phyloP scores from a whole-genome alignment of 164 flowering plant species.

The Stephania yunnanensis region DNA sequence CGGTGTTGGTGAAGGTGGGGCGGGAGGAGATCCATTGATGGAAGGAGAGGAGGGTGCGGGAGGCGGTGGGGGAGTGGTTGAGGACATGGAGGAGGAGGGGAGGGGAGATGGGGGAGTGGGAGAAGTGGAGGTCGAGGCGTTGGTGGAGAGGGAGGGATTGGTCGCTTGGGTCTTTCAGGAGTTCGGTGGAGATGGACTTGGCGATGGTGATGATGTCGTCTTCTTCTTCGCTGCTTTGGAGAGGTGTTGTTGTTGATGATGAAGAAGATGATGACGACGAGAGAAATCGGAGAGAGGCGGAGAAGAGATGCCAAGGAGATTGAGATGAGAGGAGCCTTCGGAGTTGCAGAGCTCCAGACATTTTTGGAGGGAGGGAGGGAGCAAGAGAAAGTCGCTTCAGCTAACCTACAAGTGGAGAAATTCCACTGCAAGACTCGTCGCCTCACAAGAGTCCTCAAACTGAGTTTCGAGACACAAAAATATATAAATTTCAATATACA shows the following conservation, averaged over 20 bases:
- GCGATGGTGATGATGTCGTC: conserved; percentile 16
- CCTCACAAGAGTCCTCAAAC: too few species aligned
- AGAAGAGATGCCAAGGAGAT: conserved; percentile 8
- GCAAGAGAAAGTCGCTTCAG: too few species aligned
- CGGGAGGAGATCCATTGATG: conserved; percentile 53
- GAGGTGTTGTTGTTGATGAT: not conserved
- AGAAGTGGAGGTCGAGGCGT: conserved; percentile 60
- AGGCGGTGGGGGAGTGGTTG: conserved; percentile 59
- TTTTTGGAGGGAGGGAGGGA: not conserved
- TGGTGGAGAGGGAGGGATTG: conserved; percentile 46
- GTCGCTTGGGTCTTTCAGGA: conserved; percentile 33
- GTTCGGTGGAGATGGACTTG: conserved; percentile 52
- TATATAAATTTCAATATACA: too few species aligned
- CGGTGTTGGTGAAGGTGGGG: conserved; percentile 35
- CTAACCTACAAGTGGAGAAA: too few species aligned
- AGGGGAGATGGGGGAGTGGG: conserved; percentile 49
- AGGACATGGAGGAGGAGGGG: conserved; percentile 44
- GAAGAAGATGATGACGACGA: not conserved
- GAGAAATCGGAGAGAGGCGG: not conserved
- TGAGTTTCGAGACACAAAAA: too few species aligned
- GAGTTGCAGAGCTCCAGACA: conserved; percentile 24
- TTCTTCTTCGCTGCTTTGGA: conserved; percentile 17
- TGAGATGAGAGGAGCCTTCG: conserved; percentile 19
- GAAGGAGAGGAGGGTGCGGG: conserved; percentile 58
- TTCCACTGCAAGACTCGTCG: too few species aligned